phyloP scores from a whole-genome alignment of 805 yeast genomes.

The Scheffersomyces lignosus region DNA sequence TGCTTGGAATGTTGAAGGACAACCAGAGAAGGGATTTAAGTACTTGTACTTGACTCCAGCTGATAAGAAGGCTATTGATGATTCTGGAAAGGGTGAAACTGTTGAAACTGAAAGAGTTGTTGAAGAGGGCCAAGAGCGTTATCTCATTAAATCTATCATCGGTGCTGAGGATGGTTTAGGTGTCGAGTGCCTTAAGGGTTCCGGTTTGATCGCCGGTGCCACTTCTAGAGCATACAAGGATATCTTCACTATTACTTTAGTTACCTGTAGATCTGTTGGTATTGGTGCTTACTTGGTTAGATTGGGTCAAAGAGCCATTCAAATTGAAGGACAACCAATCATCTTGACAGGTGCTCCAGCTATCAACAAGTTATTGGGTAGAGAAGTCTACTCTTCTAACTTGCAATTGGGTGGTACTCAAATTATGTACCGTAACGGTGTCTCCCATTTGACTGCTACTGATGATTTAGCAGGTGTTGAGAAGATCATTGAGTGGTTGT shows the following conservation, averaged over 20 bases:
- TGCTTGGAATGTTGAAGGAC: slow-evolving; percentile 81
- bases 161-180: slow-evolving; percentile 97
- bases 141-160: slow-evolving; percentile 77
- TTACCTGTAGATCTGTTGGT: slow-evolving; percentile 99
- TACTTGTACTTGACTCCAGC: slow-evolving; percentile 81
- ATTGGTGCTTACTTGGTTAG: slow-evolving; percentile 98
- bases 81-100: slow-evolving; percentile 57
- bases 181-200: slow-evolving; percentile 97
- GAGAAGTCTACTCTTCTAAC: slow-evolving; percentile 96
- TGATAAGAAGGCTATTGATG: slow-evolving; percentile 55
- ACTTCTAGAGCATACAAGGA: slow-evolving; percentile 97
- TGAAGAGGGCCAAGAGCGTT: slow-evolving; percentile 81
- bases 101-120: slow-evolving; percentile 78
- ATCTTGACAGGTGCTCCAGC: slow-evolving; percentile 99
- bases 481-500: slow-evolving; percentile 92
- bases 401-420: slow-evolving; percentile 99
- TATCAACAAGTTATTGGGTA: slow-evolving; percentile 91
- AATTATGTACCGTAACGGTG: slow-evolving; percentile 98
- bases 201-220: slow-evolving; percentile 98
- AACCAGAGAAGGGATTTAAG: slow-evolving; percentile 84
- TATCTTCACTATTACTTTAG: slow-evolving; percentile 95
- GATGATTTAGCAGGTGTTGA: slow-evolving; percentile 97
- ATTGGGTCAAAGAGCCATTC: slow-evolving; percentile 98
- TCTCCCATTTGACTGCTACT: slow-evolving; percentile 93
- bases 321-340: slow-evolving; percentile 98